Evolutionary conservation across 257 asterid genomes (phyloP).

Genomic region (Phtheirospermum japonicum): DNA sequence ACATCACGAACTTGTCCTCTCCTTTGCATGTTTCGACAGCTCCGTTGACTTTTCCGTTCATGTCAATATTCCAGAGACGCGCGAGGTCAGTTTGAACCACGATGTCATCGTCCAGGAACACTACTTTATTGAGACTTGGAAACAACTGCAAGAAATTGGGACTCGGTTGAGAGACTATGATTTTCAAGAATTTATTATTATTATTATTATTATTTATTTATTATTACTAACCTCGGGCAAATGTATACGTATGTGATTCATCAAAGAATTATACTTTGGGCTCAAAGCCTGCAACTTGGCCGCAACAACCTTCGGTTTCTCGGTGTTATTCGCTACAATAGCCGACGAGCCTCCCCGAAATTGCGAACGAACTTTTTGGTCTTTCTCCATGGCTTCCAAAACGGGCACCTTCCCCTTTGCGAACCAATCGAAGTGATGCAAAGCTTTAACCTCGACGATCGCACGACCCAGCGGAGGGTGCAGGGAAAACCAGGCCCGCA

Average conservation of each 20-base stretch:
- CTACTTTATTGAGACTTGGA: constrained; percentile 70
- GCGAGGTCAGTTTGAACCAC: constrained; percentile 86
- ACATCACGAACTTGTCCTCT: constrained; percentile 75
- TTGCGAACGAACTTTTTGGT: constrained; percentile 60
- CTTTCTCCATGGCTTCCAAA: constrained; percentile 91
- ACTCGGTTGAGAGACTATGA: neutral
- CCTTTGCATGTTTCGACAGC: constrained; percentile 83
- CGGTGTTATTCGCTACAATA: constrained; percentile 67
- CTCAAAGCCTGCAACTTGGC: constrained; percentile 87
- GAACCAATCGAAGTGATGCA: constrained; percentile 95
- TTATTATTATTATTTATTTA: too few species aligned
- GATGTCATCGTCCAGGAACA: constrained; percentile 81
- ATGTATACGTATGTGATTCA: constrained; percentile 85
- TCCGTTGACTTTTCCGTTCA: constrained; percentile 84
- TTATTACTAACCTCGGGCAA: constrained; percentile 64
- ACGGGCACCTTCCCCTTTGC: constrained; percentile 80
- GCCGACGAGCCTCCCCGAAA: constrained; percentile 86
- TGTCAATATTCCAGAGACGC: constrained; percentile 73
- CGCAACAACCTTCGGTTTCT: constrained; percentile 67
- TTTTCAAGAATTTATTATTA: neutral
- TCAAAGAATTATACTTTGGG: constrained; percentile 73
- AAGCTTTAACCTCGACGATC: constrained; percentile 75
- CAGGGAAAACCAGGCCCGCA: constrained; percentile 98
- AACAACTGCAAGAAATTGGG: constrained; percentile 54
- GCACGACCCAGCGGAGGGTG: constrained; percentile 68